Evolutionary conservation across 2,329 filamentous ascomycete genomes (phyloP), one percentile per base, ranked within the genome.

Genomic region (Fusarium sp.): DNA sequence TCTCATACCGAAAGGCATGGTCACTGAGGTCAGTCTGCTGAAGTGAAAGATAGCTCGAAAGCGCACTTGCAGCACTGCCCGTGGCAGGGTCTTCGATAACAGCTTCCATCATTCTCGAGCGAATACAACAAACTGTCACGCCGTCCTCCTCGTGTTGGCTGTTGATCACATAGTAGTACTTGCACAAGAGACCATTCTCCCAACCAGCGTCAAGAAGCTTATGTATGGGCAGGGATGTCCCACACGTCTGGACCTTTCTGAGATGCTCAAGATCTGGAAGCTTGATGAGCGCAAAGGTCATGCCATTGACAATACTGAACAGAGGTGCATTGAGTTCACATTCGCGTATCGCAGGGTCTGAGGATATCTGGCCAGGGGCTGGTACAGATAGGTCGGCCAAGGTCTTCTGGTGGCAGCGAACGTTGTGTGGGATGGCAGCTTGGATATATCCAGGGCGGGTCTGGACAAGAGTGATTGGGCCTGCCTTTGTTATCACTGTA

Each of bases 281-380:
- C 70, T 87, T 81, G 16, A 92, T 82, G 32, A 93, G 85, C n/a
- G 88, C 79, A 77, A 94, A 94, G 1, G 87, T 88, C 90, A 94
- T 91, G 49, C 92, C 92, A 46, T 88, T 88, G 37, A 94, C 91
- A 47, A 94, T 87, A 69, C 87, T 90, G 59, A 89, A 84, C 20
- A 88, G 74, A 16, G 86, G 84, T 11, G 85, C 82, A 13, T 71
- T 64, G 32, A 81, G 69, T 77, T 84, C 82, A 7, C 79, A 78
- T n/a, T 76, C 57, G 24, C 75, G 75, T 49, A 83, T 76, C 7
- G 64, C 65, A 1, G 67, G 45, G 29, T 79, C 75, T 11, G 65
- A 20, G 24, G 78, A 76, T 14, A 82, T 76, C 22, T 77, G 70
- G 16, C 64, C 65, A 58, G 73, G 56, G 14, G 64, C 46, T 34